phyloP scores from a whole-genome alignment of 352 stramenopile species.

The Phytophthora sansomeana region DNA sequence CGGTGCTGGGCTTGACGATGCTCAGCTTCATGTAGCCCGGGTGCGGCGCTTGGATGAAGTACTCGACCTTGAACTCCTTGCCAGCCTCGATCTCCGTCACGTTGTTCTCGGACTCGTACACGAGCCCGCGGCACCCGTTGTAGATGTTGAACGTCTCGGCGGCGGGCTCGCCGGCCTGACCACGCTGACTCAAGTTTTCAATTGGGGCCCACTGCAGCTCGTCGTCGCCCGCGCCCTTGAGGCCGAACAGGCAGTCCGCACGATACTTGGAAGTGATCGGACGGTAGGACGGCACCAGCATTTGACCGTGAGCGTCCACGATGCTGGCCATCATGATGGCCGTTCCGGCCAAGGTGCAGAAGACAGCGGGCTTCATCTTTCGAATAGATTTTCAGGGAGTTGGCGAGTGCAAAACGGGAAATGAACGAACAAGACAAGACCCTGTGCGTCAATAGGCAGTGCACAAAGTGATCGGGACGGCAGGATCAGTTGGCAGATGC shows the following conservation, averaged over 20 bases:
- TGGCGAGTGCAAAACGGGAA: constrained; percentile 19
- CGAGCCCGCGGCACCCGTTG: constrained; percentile 67
- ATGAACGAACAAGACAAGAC: background rate
- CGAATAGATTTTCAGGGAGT: background rate
- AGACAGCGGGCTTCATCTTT: constrained; percentile 42
- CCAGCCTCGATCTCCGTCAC: constrained; percentile 54
- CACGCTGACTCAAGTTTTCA: constrained; percentile 62
- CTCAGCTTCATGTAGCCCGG: constrained; percentile 50
- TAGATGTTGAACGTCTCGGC: constrained; percentile 61
- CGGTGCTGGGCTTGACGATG: constrained; percentile 59
- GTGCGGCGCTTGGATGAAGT: constrained; percentile 55
- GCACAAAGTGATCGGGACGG: no score
- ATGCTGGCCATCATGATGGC: constrained; percentile 32
- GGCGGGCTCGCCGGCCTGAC: constrained; percentile 50
- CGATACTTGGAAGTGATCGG: constrained; percentile 51
- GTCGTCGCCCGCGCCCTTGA: constrained; percentile 57
- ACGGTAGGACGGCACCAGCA: constrained; percentile 41
- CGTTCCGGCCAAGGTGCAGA: constrained; percentile 34
- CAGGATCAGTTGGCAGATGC: constrained; percentile 5
- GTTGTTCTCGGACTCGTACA: constrained; percentile 55
- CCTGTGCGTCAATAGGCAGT: no score
- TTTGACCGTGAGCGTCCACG: constrained; percentile 46
- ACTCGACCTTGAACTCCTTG: constrained; percentile 59
- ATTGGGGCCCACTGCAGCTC: constrained; percentile 62
- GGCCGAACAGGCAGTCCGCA: constrained; percentile 43